A percentile compares a stretch with the other conserved stretches of the same genome.
phyloP scores from a whole-genome alignment of 768 basidiomycete genomes.

The Cystobasidium ongulense region DNA sequence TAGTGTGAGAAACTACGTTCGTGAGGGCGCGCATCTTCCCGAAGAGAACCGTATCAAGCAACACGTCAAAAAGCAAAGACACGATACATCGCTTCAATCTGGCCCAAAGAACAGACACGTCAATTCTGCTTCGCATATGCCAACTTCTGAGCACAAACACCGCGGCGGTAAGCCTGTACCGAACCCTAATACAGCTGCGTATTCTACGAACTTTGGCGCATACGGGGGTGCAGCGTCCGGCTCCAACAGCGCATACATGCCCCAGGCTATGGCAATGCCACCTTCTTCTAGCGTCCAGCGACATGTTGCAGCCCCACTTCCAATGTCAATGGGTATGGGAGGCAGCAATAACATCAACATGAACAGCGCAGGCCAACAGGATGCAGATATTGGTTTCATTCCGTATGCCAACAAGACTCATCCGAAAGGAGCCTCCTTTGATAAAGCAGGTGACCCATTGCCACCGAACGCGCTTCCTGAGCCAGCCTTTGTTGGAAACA shows the following conservation, averaged over 20 bases:
- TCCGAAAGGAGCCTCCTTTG: not conserved
- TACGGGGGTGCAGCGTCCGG: not conserved
- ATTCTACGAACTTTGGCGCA: not conserved
- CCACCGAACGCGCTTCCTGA: not conserved
- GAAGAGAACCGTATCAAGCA: constrained; percentile 1
- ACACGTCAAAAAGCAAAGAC: constrained; percentile 17
- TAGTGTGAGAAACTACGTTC: constrained; percentile 6
- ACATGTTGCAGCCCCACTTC: not conserved
- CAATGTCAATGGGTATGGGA: constrained; percentile 5
- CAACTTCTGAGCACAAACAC: not conserved
- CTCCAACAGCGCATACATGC: not conserved
- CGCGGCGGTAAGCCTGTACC: not conserved
- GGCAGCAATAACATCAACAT: not conserved
- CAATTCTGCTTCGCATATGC: not conserved
- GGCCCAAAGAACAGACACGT: not conserved
- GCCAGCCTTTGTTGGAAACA: not conserved
- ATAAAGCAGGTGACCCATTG: constrained; percentile 9
- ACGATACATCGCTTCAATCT: constrained; percentile 6
- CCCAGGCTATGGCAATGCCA: not conserved
- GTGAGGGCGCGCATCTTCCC: constrained; percentile 7
- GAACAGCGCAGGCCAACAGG: not conserved
- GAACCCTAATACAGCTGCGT: not conserved
- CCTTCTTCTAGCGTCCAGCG: not conserved
- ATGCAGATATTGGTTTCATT: not conserved
- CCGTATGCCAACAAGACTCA: constrained; percentile 18